Base-by-base conservation (phyloP, 768 basidiomycete genomes). In the Panellus pusillus region DNA sequence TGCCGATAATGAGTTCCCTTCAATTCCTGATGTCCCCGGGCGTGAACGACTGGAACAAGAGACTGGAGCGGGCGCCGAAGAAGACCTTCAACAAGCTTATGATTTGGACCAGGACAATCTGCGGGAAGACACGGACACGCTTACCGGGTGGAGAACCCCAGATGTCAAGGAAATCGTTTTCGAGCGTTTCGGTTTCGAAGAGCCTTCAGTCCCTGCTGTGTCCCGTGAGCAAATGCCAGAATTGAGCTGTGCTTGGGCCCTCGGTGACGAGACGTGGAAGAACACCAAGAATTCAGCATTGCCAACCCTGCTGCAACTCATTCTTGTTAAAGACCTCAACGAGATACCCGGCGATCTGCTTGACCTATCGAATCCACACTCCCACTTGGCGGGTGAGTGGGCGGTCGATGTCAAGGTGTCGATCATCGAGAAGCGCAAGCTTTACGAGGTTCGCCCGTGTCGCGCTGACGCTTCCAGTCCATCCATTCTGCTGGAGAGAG, bases 1-100 rank as follows among this genome's bases (percentile, higher is more conserved):
- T 14, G 14, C 8, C 9, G 32, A 3, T 7, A 29, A 52, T 18
- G 11, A 48, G 44, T 37, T 57, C 11, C 50, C 50, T 40, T 41
- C 55, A 19, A 38, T 57, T 40, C 55, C 46, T 44, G 46, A 57
- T 52, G 50, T 59, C 41, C 49, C 52, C 35, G 57, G 52, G 17
- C 40, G 39, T 36, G 35, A 51, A 27, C 9, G 12, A 17, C 27
- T 51, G 38, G 53, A 59, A 28, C 35, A 24, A 27, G 57, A 54
- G 41, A 57, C 50, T 19, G 55, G 55, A 3, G 46, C 52, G 46
- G 37, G 45, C 27, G 55, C 55, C 41, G 29, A 39, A 13, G 41
- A 43, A 43, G 46, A 52, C 37, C 50, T 57, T 27, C 35, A 44
- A 45, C 41, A 40, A 31, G 55, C 46, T 35, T 48, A 57, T 35